phyloP scores from a whole-genome alignment of 768 basidiomycete species.

The Gymnopilus dilepis region DNA sequence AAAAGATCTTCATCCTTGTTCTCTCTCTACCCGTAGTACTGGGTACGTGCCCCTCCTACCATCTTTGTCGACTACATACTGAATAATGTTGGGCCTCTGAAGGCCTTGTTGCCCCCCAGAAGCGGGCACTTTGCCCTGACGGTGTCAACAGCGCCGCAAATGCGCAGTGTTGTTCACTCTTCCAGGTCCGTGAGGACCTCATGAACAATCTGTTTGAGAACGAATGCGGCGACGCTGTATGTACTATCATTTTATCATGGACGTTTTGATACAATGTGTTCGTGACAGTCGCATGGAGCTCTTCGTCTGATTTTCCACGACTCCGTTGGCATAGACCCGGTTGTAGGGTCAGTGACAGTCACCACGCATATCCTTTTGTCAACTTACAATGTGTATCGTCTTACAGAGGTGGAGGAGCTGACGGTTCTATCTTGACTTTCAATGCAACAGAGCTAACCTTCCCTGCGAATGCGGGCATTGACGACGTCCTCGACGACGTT shows the following conservation, averaged over 20 bases:
- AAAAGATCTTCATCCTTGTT: no score
- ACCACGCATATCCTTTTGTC: no score
- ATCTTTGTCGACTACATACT: no score
- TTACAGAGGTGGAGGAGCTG: conserved; percentile 10
- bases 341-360: no score
- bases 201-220: conserved; percentile 33
- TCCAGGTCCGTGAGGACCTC: conserved; percentile 30
- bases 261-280: not conserved
- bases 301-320: conserved; percentile 48
- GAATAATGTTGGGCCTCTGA: no score
- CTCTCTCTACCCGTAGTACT: no score
- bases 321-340: conserved; percentile 46
- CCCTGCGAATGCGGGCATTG: not conserved
- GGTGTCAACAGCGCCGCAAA: conserved; percentile 32
- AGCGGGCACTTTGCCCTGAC: conserved; percentile 34
- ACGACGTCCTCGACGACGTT: conserved; percentile 4
- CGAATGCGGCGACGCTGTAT: conserved; percentile 31
- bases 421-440: conserved; percentile 7
- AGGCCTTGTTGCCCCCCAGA: conserved; percentile 13
- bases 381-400: no score
- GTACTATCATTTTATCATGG: not conserved
- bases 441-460: conserved; percentile 1
- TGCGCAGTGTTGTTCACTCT: conserved; percentile 32
- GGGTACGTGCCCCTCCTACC: no score
- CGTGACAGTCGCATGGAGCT: conserved; percentile 36